Conservation (phyloP, 495 filamentous ascomycete species). For the Aspergillus hancockii region DNA sequence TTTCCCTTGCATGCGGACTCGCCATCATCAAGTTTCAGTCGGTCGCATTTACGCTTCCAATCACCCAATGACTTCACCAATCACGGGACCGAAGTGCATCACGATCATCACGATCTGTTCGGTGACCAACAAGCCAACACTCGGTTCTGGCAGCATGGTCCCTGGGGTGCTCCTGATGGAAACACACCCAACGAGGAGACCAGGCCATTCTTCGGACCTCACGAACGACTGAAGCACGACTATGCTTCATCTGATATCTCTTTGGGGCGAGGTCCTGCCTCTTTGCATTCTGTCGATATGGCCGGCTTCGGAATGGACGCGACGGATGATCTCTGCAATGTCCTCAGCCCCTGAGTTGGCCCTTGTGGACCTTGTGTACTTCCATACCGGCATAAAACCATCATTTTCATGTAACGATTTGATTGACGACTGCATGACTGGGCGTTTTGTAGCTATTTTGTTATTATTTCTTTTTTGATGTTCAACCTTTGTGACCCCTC, state of each 20-base stretch:
- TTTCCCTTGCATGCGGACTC: slow-evolving; percentile 49
- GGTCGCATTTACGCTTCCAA: slow-evolving; percentile 48
- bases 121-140: slow-evolving; percentile 52
- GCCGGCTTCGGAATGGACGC: slow-evolving; percentile 48
- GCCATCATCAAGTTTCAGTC: slow-evolving; percentile 49
- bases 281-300: slow-evolving; percentile 51
- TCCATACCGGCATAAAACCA: slow-evolving; percentile 38
- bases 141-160: slow-evolving; percentile 50
- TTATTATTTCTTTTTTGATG: slow-evolving; percentile 10
- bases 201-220: slow-evolving; percentile 50
- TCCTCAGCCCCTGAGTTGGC: slow-evolving; percentile 42
- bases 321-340: slow-evolving; percentile 40
- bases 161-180: slow-evolving; percentile 49
- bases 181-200: slow-evolving; percentile 52
- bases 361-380: slow-evolving; percentile 22
- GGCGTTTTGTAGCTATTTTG: slow-evolving; percentile 41
- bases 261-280: slow-evolving; percentile 46
- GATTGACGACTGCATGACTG: slow-evolving; percentile 52
- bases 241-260: slow-evolving; percentile 53
- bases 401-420: slow-evolving; percentile 49
- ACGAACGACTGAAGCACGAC: slow-evolving; percentile 51
- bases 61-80: slow-evolving; percentile 47
- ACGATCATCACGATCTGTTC: slow-evolving; percentile 51
- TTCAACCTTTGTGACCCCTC: not conserved
- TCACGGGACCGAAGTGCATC: slow-evolving; percentile 42